Conservation (phyloP, 805 yeast species). For the Lipomyces sp. region DNA sequence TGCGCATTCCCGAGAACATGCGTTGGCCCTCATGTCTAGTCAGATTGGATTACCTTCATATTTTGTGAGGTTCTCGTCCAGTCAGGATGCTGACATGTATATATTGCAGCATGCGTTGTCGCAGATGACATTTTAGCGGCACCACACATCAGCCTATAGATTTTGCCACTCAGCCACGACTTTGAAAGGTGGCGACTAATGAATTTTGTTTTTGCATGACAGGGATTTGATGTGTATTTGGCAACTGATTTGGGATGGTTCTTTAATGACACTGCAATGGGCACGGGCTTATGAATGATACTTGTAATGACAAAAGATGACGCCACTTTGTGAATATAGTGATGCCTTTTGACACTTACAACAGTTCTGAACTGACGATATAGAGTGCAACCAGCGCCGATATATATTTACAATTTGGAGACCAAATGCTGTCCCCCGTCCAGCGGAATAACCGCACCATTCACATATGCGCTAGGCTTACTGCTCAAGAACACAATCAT, state of each 20-base stretch:
- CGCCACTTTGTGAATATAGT: background rate
- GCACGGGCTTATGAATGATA: background rate
- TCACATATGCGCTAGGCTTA: conserved; percentile 62
- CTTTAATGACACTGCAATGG: too few relatives aligned
- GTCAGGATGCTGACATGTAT: conserved; percentile 22
- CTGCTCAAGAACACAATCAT: conserved; percentile 61
- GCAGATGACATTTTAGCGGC: conserved; percentile 1
- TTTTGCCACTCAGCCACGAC: background rate
- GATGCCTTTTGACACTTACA: background rate
- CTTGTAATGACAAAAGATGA: background rate
- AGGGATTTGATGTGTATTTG: background rate
- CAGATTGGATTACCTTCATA: conserved; percentile 11
- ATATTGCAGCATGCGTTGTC: conserved; percentile 13
- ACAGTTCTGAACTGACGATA: background rate
- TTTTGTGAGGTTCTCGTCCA: conserved; percentile 22
- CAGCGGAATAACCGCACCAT: conserved; percentile 68
- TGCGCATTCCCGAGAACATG: conserved; percentile 15
- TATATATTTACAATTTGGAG: conserved; percentile 40
- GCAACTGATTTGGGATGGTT: background rate
- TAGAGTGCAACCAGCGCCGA: background rate
- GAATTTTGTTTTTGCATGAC: background rate
- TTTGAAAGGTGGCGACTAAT: background rate
- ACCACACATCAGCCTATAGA: background rate
- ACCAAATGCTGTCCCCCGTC: conserved; percentile 70
- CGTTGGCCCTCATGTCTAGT: conserved; percentile 14